These are phyloP conservation scores for Wallacemonas sp. DNA, from an alignment of 208 protist species.

Conservation along the genomic window DNA sequence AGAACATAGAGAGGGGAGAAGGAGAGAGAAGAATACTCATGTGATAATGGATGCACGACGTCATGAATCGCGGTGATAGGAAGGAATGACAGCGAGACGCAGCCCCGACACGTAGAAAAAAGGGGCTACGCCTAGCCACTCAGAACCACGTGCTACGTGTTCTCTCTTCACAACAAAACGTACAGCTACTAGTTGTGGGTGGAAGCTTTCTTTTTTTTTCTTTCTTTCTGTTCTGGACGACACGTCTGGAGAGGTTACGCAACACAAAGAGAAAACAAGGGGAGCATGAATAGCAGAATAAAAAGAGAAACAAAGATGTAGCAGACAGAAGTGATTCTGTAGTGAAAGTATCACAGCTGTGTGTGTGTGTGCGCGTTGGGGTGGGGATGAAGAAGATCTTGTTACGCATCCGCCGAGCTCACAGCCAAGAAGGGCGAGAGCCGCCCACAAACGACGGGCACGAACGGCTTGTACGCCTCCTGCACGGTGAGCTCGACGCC, in stretches of 20 bases:
- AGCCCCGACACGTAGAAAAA: too few species aligned
- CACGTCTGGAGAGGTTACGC: neutral
- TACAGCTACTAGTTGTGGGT: neutral
- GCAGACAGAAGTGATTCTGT: too few species aligned
- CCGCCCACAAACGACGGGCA: slow-evolving; percentile 50
- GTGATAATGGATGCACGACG: too few species aligned
- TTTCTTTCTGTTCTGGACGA: neutral
- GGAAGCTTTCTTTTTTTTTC: neutral
- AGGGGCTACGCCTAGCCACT: too few species aligned
- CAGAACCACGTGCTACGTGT: too few species aligned
- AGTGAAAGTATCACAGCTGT: too few species aligned
- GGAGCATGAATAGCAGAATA: neutral
- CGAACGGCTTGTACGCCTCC: slow-evolving; percentile 51
- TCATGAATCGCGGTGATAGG: too few species aligned
- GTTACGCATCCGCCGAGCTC: slow-evolving; percentile 7
- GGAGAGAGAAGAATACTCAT: too few species aligned
- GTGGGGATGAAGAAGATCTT: too few species aligned
- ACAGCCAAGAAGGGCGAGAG: slow-evolving; percentile 79
- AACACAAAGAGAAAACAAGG: neutral
- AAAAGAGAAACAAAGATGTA: neutral
- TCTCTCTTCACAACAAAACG: too few species aligned
- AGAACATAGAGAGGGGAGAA: too few species aligned
- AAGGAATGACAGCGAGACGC: too few species aligned
- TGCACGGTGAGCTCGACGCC: slow-evolving; percentile 51
- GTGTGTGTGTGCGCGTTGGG: neutral